Percentiles rank a stretch among this genome's conserved stretches.
These are phyloP conservation scores for Claviceps sp. DNA, from an alignment of 2,329 filamentous ascomycete genomes.

Conservation along the genomic window DNA sequence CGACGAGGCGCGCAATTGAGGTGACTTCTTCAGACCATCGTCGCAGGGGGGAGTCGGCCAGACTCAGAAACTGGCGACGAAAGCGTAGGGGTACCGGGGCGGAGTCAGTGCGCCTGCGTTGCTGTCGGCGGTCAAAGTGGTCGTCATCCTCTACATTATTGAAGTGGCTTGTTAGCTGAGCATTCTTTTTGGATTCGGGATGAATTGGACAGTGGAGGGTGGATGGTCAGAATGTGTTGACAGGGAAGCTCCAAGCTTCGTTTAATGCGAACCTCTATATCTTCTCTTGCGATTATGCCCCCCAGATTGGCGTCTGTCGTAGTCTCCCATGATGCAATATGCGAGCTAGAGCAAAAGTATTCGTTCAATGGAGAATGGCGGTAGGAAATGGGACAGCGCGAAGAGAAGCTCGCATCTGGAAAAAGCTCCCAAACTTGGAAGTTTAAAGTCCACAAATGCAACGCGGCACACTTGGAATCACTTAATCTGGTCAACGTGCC, in stretches of 20 bases:
- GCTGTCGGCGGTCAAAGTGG: constrained; percentile 59
- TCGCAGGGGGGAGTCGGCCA: constrained; percentile 71
- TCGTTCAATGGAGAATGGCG: neutral
- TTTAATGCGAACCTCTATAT: constrained; percentile 51
- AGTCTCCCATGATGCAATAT: constrained; percentile 33
- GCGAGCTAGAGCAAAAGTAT: neutral
- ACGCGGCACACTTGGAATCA: neutral
- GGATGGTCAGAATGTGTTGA: too few species aligned
- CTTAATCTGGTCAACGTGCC: neutral
- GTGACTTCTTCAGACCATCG: constrained; percentile 68
- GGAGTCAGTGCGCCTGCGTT: constrained; percentile 61
- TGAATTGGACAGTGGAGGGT: too few species aligned
- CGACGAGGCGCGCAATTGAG: constrained; percentile 60
- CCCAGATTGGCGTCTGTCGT: constrained; percentile 40
- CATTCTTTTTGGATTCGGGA: too few species aligned
- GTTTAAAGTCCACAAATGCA: too few species aligned
- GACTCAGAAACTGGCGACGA: constrained; percentile 63
- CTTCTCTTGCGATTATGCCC: constrained; percentile 59
- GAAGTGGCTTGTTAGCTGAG: constrained; percentile 2
- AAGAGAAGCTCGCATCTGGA: neutral
- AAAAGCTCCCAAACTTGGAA: neutral
- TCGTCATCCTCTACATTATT: constrained; percentile 50
- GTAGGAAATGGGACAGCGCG: neutral
- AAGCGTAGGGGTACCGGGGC: constrained; percentile 55
- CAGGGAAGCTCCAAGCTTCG: neutral